Conservation (phyloP, 139 green algal species). For the Pedinophyceae sp. region DNA sequence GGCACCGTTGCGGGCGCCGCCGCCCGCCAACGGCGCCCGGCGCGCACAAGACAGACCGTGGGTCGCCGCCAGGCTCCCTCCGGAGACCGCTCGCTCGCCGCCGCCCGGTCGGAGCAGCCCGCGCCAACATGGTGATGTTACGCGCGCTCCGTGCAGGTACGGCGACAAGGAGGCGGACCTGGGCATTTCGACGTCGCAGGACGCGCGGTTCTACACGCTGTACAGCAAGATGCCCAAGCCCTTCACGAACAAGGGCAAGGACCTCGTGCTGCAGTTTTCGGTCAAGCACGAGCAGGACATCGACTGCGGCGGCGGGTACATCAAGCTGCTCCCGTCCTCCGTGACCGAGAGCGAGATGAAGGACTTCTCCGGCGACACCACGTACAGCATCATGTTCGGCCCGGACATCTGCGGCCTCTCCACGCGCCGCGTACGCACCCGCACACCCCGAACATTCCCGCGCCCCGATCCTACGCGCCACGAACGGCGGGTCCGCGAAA, state of each 20-base stretch:
- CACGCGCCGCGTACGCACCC: too few species aligned
- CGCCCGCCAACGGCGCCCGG: conserved; percentile 45
- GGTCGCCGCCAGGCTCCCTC: conserved; percentile 38
- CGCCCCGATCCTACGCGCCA: too few species aligned
- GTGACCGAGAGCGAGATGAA: conserved; percentile 44
- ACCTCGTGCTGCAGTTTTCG: conserved; percentile 70
- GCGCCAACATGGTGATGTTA: too few species aligned
- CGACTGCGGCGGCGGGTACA: conserved; percentile 81
- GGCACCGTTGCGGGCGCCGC: background rate
- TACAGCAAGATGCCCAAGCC: conserved; percentile 34
- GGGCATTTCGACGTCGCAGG: conserved; percentile 60
- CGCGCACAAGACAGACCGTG: conserved; percentile 57
- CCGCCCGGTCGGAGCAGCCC: too few species aligned
- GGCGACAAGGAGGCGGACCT: conserved; percentile 40
- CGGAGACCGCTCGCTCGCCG: conserved; percentile 45
- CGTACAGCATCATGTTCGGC: conserved; percentile 93
- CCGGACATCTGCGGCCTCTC: conserved; percentile 88
- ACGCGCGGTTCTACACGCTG: conserved; percentile 61
- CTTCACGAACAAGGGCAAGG: conserved; percentile 65
- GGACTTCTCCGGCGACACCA: conserved; percentile 47
- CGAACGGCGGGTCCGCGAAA: too few species aligned
- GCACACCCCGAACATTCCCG: too few species aligned
- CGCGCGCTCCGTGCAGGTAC: too few species aligned
- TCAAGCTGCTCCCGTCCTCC: conserved; percentile 58
- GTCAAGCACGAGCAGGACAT: conserved; percentile 80